phyloP scores from a whole-genome alignment of 1,284 basidiomycete genomes.

The Melanopsichium pennsylvanicum region DNA sequence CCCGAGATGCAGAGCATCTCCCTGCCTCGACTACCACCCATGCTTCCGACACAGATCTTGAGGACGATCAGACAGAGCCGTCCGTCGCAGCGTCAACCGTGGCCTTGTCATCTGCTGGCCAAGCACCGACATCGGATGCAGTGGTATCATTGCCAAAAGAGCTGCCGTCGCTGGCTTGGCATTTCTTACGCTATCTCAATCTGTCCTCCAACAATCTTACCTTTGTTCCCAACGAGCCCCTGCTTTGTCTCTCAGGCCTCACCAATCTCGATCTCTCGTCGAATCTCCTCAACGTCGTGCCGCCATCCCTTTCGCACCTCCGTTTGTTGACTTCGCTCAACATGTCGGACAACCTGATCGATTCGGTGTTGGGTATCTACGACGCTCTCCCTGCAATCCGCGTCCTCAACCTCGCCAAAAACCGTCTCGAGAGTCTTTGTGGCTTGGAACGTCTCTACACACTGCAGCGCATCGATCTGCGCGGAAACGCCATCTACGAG shows the following conservation, averaged over 20 bases:
- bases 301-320: slow-evolving; percentile 76
- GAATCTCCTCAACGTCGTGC: slow-evolving; percentile 69
- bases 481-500: slow-evolving; percentile 82
- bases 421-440: slow-evolving; percentile 90
- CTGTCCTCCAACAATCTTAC: slow-evolving; percentile 83
- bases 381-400: slow-evolving; percentile 40
- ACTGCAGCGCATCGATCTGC: slow-evolving; percentile 85
- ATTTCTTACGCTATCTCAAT: slow-evolving; percentile 78
- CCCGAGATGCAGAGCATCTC: slow-evolving; percentile 1
- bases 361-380: slow-evolving; percentile 81
- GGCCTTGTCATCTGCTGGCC: not conserved
- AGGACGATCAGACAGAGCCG: not conserved
- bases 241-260: slow-evolving; percentile 69
- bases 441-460: slow-evolving; percentile 86
- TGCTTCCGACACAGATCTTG: slow-evolving; percentile 4
- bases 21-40: not conserved
- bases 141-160: slow-evolving; percentile 69
- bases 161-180: slow-evolving; percentile 78
- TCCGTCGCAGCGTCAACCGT: not conserved
- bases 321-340: slow-evolving; percentile 85
- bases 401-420: slow-evolving; percentile 67
- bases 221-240: slow-evolving; percentile 73
- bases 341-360: slow-evolving; percentile 93
- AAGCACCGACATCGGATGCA: slow-evolving; percentile 64
- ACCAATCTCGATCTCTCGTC: slow-evolving; percentile 66